Evolutionary conservation across 2,329 filamentous ascomycete species (phyloP), one percentile per base, ranked within the genome.

Genomic region (Trichothecium roseum): DNA sequence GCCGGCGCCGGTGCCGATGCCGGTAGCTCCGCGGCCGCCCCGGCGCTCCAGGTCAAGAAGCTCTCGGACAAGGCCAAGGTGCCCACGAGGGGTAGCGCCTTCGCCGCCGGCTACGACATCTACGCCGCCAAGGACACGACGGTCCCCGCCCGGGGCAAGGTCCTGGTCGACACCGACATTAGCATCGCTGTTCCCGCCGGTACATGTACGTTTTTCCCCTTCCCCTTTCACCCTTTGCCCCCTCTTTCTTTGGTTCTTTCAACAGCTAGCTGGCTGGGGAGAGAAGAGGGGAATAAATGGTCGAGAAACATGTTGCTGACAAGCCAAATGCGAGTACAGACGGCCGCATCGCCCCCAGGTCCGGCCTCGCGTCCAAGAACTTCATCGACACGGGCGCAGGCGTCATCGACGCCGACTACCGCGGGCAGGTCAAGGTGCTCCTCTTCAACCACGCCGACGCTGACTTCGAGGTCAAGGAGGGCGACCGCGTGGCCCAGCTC

Each of bases 351-450:
- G 88, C 88, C 3, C 88, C 88, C 8, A 83, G 88, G 45, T 91
- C 84, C n/a, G 87, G 87, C 32, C 79, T 94, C 26, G 89, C 89
- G 3, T 71, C 79, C 41, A 98, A 98, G 67, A 78, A 96, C 65
- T 91, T 88, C 63, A 96, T 98, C 56, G 87, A 95, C 59, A 91
- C 84, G 0, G 87, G 93, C 42, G 91, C 91, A 0, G 91, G 91
- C 37, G 91, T 98, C 44, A 96, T 98, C 50, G 91, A 98, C 59
- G 88, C 89, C 24, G 91, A 98, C 62, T 98, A 98, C 67, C 76
- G 91, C 26, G 91, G 91, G 15, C 84, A 84, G 47, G 81, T 98
- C 51, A 94, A 93, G 68, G 83, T 98, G 18, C 71, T 98, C 46
- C 74, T 98, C 35, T 96, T 96, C 61, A 98, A 98, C 65, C 81